A percentile compares a stretch with the other conserved stretches of the same genome.
These are phyloP conservation scores for Globisporangium spinosum DNA, from an alignment of 352 stramenopile genomes.

Conservation along the genomic window DNA sequence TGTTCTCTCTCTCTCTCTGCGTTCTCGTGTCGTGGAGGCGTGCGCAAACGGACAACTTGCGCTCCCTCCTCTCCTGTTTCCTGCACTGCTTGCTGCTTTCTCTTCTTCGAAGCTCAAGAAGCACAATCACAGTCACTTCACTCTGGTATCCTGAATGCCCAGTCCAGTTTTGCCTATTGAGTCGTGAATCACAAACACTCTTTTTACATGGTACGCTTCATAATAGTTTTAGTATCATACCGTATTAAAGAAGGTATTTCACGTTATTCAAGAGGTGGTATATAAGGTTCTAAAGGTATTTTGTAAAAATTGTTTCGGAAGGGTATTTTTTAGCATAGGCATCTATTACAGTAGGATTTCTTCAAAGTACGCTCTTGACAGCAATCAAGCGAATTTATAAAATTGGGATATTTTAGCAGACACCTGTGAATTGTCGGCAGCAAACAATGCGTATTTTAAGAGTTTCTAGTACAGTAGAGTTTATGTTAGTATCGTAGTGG, in stretches of 20 bases:
- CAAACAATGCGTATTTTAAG: too few relatives aligned
- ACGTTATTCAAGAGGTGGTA: not conserved
- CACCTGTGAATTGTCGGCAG: too few relatives aligned
- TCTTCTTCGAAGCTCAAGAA: conserved; percentile 14
- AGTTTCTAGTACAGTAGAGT: too few relatives aligned
- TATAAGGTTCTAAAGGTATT: not conserved
- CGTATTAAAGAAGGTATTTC: not conserved
- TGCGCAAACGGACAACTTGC: not conserved
- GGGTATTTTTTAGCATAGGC: not conserved
- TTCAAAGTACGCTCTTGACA: not conserved
- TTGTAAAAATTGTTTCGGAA: not conserved
- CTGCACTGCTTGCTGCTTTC: not conserved
- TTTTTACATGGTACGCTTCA: too few relatives aligned
- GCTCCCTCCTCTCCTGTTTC: not conserved
- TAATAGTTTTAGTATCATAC: too few relatives aligned
- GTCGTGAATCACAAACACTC: not conserved
- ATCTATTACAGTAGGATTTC: not conserved
- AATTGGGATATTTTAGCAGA: too few relatives aligned
- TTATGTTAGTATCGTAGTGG: too few relatives aligned
- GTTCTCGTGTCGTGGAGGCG: not conserved
- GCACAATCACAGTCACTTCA: conserved; percentile 9
- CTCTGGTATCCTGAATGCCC: conserved; percentile 1
- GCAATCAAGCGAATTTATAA: too few relatives aligned
- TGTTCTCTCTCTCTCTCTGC: not conserved
- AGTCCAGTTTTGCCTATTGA: not conserved